Evolutionary conservation across 768 basidiomycete genomes (phyloP), one percentile per base, ranked within the genome.

Genomic region (Leccinum ochraceum): DNA sequence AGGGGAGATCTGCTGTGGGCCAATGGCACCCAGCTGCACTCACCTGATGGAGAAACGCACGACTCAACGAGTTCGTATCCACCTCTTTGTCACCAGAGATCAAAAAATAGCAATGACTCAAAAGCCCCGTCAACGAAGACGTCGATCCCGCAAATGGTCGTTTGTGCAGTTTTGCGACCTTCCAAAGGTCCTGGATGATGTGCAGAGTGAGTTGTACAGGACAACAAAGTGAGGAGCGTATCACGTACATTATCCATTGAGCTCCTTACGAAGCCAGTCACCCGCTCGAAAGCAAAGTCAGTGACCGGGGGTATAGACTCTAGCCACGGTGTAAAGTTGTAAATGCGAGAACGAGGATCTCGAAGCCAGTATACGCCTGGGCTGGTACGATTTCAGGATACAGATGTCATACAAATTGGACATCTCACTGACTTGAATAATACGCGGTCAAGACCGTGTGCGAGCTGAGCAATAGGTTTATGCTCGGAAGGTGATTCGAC

Each of bases 321-420:
- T 5, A 97, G 76, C 69, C 81, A 83, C 4, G 86, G 84, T 0
- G 86, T 74, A 69, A 94, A 98, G 69, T 95, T 95, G 76, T 91
- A 95, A 14, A 93, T 88, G 6, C 85, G 81, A 0, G 94, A 90
- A 17, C 90, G 81, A 1, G 93, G 91, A 69, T 98, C 94, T 67
- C 86, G 86, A 2, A 97, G 75, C 88, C 92, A 92, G 66, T 94
- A 92, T 1, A 95, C 88, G 10, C 92, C 92, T 5, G 90, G 92
- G 65, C 95, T 97, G 61, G 24, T 60, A 22, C 7, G 1, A 9
- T 56, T 54, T 9, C 24, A 44, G 14, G 39, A 48, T 17, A 46
- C 5, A 16, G 3, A 20, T 26, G 11, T 5, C 10, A 36, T 34
- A 51, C 60, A 13, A 11, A 42, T 13, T 24, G 6, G 49, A 11